These are phyloP conservation scores for Ophiocordyceps polyrhachis-furcata DNA, from an alignment of 2,329 filamentous ascomycete species.

Conservation along the genomic window DNA sequence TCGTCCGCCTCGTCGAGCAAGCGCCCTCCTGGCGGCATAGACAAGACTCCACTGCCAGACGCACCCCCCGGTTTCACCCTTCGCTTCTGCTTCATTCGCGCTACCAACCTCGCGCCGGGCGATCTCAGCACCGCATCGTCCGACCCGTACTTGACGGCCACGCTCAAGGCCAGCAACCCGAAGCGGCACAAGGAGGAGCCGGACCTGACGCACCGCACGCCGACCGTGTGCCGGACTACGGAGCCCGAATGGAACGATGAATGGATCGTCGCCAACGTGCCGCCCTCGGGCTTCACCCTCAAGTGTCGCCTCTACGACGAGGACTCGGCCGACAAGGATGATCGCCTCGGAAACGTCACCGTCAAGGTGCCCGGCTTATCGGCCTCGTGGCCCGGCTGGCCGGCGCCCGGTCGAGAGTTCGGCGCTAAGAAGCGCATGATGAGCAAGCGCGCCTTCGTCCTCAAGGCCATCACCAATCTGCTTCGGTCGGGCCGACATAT, in stretches of 20 bases:
- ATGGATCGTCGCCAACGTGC: conserved; percentile 81
- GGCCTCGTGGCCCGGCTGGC: conserved; percentile 52
- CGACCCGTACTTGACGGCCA: conserved; percentile 66
- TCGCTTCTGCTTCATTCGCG: conserved; percentile 67
- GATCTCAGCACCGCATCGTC: conserved; percentile 63
- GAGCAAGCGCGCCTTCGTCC: conserved; percentile 69
- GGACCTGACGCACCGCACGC: conserved; percentile 52
- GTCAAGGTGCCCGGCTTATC: conserved; percentile 41
- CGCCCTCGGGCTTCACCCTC: conserved; percentile 59
- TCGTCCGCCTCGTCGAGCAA: conserved; percentile 5
- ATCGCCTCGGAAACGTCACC: conserved; percentile 73
- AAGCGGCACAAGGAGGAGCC: conserved; percentile 77
- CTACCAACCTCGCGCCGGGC: conserved; percentile 62
- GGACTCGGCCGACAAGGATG: conserved; percentile 69
- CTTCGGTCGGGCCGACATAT: conserved; percentile 44
- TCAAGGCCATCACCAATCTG: conserved; percentile 49
- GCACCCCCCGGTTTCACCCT: conserved; percentile 66
- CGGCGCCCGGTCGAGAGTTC: conserved; percentile 37
- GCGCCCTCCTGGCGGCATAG: conserved; percentile 56
- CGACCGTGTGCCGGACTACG: conserved; percentile 51
- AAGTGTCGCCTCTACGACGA: conserved; percentile 85
- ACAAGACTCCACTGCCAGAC: conserved; percentile 57
- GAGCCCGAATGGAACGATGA: conserved; percentile 68
- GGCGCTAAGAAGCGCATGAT: conserved; percentile 67
- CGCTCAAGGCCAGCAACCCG: conserved; percentile 51